Evolutionary conservation across 108 stramenopile genomes (phyloP), one percentile per base, ranked within the genome.

Genomic region (Cyclotella baltica): DNA sequence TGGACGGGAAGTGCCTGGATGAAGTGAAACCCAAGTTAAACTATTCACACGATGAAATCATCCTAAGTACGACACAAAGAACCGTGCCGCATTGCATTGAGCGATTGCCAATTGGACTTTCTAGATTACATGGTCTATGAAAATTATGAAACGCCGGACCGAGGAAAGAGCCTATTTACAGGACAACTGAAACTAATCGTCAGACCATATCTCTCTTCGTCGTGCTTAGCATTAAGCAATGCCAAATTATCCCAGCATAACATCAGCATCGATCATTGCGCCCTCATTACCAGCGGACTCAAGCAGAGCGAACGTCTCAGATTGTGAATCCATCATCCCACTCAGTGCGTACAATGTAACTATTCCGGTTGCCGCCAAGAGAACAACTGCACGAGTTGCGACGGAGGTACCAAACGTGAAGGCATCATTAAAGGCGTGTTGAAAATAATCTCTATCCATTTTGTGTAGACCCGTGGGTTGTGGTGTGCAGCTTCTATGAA

Each of bases 361-460:
- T 23, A 55, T 27, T 25, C 55, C 55, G 1, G 55, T 25, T 10
- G 55, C 25, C 23, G 55, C 55, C 1, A 55, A 55, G 22, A 25
- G 10, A 27, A 55, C 11, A 25, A 25, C 55, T n/a, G n/a, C n/a
- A 55, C 55, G 55, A 55, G 55, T 55, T 25, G 55, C 25, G 22
- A 55, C 25, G 13, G 55, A 22, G 1, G 22, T 55, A 25, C 3
- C 55, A 25, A 23, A 22, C 1, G 20, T 55, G 3, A 25, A 1
- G 11, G 55, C 55, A 23, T 55, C 55, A 11, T 25, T n/a, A 1
- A 55, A 1, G 20, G 55, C 55, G 25, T 55, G 55, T 55, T 55
- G 55, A 23, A 55, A 25, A 55, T 55, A 55, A n/a, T 55, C 55
- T 55, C 55, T n/a, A 55, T 55, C 55, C 55, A 55, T 55, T 1